A percentile compares a stretch with the other conserved stretches of the same genome.
Evolutionary conservation across 202 grass and related monocot species (phyloP).

Genomic region (Bolboschoenoplectus hybrid): DNA sequence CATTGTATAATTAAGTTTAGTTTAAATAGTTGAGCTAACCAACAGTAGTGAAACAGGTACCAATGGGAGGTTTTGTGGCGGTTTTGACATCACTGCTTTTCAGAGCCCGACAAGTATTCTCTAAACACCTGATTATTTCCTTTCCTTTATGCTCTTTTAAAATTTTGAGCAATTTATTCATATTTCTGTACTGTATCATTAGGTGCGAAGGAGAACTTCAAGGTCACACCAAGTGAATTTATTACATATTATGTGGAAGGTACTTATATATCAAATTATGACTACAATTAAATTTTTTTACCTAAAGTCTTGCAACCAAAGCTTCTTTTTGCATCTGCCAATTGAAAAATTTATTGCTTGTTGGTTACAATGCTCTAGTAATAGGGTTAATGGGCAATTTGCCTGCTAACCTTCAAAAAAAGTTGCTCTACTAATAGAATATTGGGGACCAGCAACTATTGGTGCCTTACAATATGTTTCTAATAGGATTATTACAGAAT

Average conservation of each 20-base stretch:
- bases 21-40: neutral
- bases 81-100: slow-evolving; percentile 75
- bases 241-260: slow-evolving; percentile 75
- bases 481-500: slow-evolving; percentile 20
- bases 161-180: neutral
- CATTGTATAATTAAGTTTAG: neutral
- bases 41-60: slow-evolving; percentile 48
- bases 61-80: slow-evolving; percentile 74
- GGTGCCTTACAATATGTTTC: neutral
- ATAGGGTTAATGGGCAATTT: neutral
- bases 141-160: slow-evolving; percentile 2
- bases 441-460: neutral
- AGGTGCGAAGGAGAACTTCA: slow-evolving; percentile 59
- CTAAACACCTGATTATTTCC: neutral
- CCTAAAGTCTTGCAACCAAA: neutral
- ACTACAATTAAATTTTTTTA: neutral
- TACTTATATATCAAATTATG: slow-evolving; percentile 42
- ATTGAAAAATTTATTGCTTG: neutral
- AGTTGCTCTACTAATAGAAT: neutral
- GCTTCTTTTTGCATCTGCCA: neutral
- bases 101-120: slow-evolving; percentile 54
- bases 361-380: neutral
- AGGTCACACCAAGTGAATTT: slow-evolving; percentile 63
- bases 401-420: neutral
- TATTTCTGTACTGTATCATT: slow-evolving; percentile 37